These are phyloP conservation scores for Thalassiosira allenii DNA, from an alignment of 352 stramenopile species.

Conservation along the genomic window DNA sequence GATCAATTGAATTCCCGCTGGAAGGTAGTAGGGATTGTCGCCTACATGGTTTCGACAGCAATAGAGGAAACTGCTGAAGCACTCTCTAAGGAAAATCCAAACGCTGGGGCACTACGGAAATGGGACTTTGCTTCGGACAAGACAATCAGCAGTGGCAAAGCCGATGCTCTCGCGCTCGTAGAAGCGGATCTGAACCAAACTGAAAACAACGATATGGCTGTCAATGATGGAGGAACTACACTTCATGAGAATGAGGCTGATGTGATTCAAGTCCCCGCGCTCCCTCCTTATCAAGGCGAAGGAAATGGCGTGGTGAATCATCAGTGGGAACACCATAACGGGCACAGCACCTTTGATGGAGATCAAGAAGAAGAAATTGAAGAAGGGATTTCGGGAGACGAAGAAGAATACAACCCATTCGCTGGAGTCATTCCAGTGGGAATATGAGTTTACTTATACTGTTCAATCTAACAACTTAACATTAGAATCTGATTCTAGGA, in stretches of 20 bases:
- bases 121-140: conserved; percentile 46
- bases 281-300: too few species aligned
- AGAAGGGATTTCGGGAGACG: not conserved
- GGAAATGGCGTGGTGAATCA: too few species aligned
- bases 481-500: too few species aligned
- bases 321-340: too few species aligned
- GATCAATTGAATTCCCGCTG: conserved; percentile 69
- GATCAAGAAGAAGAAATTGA: too few species aligned
- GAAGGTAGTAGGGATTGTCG: conserved; percentile 68
- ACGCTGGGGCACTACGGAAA: conserved; percentile 16
- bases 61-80: conserved; percentile 57
- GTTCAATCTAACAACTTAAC: not conserved
- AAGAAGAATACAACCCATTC: conserved; percentile 6
- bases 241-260: not conserved
- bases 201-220: not conserved
- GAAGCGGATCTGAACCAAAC: conserved; percentile 1
- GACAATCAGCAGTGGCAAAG: conserved; percentile 49
- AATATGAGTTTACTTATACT: conserved; percentile 17
- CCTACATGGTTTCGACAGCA: conserved; percentile 68
- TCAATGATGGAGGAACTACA: conserved; percentile 1
- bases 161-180: conserved; percentile 42
- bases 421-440: conserved; percentile 28
- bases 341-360: too few species aligned
- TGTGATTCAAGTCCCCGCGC: too few species aligned
- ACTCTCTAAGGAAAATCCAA: conserved; percentile 23